These are phyloP conservation scores for Avena insularis DNA, from an alignment of 176 grass and related monocot species.

Conservation along the genomic window DNA sequence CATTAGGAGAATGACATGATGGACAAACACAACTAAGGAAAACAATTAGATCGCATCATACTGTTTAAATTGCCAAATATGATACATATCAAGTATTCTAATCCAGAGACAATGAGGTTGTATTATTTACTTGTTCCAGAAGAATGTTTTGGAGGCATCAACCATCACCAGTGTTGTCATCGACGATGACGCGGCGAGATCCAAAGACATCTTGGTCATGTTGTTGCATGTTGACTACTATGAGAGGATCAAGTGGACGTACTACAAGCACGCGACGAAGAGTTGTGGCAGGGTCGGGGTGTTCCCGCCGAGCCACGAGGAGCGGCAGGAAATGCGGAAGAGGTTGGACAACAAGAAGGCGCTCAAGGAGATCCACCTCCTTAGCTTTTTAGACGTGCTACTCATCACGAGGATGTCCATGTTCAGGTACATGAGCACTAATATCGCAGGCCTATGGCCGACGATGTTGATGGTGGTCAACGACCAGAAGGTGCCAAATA, in stretches of 20 bases:
- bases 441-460: slow-evolving; percentile 39
- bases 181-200: background rate
- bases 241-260: slow-evolving; percentile 44
- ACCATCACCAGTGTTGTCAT: too few species aligned
- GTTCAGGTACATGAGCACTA: slow-evolving; percentile 59
- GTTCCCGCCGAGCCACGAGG: slow-evolving; percentile 61
- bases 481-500: background rate
- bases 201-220: slow-evolving; percentile 53
- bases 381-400: slow-evolving; percentile 54
- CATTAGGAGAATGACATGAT: too few species aligned
- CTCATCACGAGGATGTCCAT: slow-evolving; percentile 48
- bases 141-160: too few species aligned
- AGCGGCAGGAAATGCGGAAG: slow-evolving; percentile 32
- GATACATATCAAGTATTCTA: too few species aligned
- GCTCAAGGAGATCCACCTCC: slow-evolving; percentile 62
- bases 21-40: too few species aligned
- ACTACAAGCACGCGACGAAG: slow-evolving; percentile 48
- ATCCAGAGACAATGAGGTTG: too few species aligned
- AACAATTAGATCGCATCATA: too few species aligned
- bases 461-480: slow-evolving; percentile 27
- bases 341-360: slow-evolving; percentile 64
- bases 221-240: slow-evolving; percentile 61
- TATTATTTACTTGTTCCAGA: too few species aligned
- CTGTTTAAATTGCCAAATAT: too few species aligned
- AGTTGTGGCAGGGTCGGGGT: slow-evolving; percentile 18